phyloP scores from a whole-genome alignment of 371 early-diverging fungal genomes.

The Mortierella sp. region DNA sequence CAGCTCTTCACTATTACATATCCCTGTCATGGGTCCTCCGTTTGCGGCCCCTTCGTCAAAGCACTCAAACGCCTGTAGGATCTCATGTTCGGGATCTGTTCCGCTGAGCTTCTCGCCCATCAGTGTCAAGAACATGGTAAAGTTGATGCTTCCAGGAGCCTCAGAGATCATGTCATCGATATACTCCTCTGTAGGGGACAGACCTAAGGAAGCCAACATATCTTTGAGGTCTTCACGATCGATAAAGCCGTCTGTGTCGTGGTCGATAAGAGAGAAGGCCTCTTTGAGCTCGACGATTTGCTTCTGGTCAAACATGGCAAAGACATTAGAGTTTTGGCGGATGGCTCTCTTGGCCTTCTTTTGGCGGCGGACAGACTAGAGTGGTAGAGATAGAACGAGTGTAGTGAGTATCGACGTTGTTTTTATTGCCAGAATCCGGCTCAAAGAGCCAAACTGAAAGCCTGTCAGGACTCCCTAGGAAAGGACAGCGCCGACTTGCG shows the following conservation, averaged over 20 bases:
- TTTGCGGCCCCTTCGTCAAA: slow-evolving; percentile 74
- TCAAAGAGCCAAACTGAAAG: too few species aligned
- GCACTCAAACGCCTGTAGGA: slow-evolving; percentile 86
- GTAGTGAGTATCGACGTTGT: background rate
- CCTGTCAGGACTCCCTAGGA: too few species aligned
- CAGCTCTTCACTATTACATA: slow-evolving; percentile 82
- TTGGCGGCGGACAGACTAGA: slow-evolving; percentile 55
- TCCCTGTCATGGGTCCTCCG: slow-evolving; percentile 68
- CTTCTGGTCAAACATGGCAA: slow-evolving; percentile 97
- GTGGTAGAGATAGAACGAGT: too few species aligned
- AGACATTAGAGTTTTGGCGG: slow-evolving; percentile 98
- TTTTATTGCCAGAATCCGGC: too few species aligned
- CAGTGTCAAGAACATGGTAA: slow-evolving; percentile 93
- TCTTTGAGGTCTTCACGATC: slow-evolving; percentile 90
- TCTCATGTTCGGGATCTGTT: slow-evolving; percentile 89
- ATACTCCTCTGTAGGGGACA: slow-evolving; percentile 81
- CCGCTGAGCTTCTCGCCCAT: slow-evolving; percentile 94
- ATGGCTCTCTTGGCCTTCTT: slow-evolving; percentile 89
- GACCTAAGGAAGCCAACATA: slow-evolving; percentile 83
- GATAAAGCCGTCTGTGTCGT: slow-evolving; percentile 88
- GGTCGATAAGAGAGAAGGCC: slow-evolving; percentile 95
- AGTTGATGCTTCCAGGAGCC: slow-evolving; percentile 88
- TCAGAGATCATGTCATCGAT: slow-evolving; percentile 93
- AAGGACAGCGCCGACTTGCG: too few species aligned
- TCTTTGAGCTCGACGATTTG: slow-evolving; percentile 97